Percentiles rank a stretch among this genome's conserved stretches.
These are phyloP conservation scores for Nectriaceae sp. DNA, from an alignment of 2,329 filamentous ascomycete species.

Conservation along the genomic window DNA sequence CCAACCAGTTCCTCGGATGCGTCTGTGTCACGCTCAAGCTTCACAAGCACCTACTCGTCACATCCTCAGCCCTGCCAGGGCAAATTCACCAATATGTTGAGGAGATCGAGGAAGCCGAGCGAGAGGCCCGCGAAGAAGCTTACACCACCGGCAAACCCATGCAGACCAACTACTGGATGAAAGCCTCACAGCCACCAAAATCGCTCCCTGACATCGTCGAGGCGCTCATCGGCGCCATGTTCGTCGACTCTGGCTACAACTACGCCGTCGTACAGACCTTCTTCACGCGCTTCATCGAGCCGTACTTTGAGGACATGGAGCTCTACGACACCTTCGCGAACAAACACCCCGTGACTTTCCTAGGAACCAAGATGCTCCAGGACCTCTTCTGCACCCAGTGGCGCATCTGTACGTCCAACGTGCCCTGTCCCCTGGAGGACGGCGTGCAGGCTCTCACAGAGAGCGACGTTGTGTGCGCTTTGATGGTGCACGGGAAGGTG, in stretches of 20 bases:
- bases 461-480: slow-evolving; percentile 65
- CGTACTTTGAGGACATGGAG: slow-evolving; percentile 82
- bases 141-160: slow-evolving; percentile 31
- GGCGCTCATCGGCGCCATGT: slow-evolving; percentile 85
- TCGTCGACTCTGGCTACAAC: slow-evolving; percentile 84
- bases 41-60: slow-evolving; percentile 68
- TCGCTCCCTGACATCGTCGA: slow-evolving; percentile 84
- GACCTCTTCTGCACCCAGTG: slow-evolving; percentile 66
- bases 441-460: slow-evolving; percentile 40
- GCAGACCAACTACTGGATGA: slow-evolving; percentile 68
- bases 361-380: slow-evolving; percentile 64
- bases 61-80: slow-evolving; percentile 43
- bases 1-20: slow-evolving; percentile 88
- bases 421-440: slow-evolving; percentile 42
- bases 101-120: slow-evolving; percentile 55
- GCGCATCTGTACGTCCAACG: slow-evolving; percentile 54
- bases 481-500: slow-evolving; percentile 74
- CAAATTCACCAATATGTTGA: slow-evolving; percentile 57
- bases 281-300: slow-evolving; percentile 72
- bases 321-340: slow-evolving; percentile 87
- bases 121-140: slow-evolving; percentile 35
- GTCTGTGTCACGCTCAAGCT: slow-evolving; percentile 78
- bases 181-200: slow-evolving; percentile 67
- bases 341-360: slow-evolving; percentile 78
- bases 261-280: slow-evolving; percentile 74